phyloP scores from a whole-genome alignment of 2,329 filamentous ascomycete genomes.

The Ascochyta fabae region DNA sequence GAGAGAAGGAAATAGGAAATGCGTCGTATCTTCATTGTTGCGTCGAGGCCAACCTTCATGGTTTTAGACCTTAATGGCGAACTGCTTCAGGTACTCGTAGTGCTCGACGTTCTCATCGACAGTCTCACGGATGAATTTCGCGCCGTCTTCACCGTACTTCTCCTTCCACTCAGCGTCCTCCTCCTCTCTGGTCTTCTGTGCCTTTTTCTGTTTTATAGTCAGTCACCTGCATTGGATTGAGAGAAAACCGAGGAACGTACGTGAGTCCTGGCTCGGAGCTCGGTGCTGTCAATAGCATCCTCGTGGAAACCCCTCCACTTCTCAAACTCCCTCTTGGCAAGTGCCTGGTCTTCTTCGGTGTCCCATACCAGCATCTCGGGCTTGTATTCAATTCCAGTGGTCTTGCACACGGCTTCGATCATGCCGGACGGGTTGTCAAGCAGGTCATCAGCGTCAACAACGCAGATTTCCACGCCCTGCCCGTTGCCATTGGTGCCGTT shows the following conservation, averaged over 20 bases:
- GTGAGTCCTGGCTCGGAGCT: conserved; percentile 72
- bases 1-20: neutral
- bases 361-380: conserved; percentile 86
- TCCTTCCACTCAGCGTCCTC: conserved; percentile 74
- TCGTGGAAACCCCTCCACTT: conserved; percentile 99
- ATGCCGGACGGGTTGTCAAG: conserved; percentile 81
- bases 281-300: conserved; percentile 84
- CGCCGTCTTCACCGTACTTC: conserved; percentile 75
- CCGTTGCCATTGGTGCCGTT: conserved; percentile 46
- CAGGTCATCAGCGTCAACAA: conserved; percentile 92
- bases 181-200: conserved; percentile 67
- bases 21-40: neutral
- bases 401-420: conserved; percentile 80
- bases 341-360: conserved; percentile 71
- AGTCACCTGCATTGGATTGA: conserved; percentile 11
- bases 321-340: conserved; percentile 79
- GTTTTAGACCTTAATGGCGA: conserved; percentile 63
- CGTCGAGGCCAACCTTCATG: conserved; percentile 20
- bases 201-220: conserved; percentile 58
- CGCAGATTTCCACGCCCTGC: conserved; percentile 70
- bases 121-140: conserved; percentile 71
- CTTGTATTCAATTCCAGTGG: conserved; percentile 77
- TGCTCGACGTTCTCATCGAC: conserved; percentile 75
- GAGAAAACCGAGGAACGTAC: conserved; percentile 49
- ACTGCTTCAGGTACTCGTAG: conserved; percentile 84